Conservation (phyloP, 495 filamentous ascomycete species). For the Trichoderma gamsii region DNA sequence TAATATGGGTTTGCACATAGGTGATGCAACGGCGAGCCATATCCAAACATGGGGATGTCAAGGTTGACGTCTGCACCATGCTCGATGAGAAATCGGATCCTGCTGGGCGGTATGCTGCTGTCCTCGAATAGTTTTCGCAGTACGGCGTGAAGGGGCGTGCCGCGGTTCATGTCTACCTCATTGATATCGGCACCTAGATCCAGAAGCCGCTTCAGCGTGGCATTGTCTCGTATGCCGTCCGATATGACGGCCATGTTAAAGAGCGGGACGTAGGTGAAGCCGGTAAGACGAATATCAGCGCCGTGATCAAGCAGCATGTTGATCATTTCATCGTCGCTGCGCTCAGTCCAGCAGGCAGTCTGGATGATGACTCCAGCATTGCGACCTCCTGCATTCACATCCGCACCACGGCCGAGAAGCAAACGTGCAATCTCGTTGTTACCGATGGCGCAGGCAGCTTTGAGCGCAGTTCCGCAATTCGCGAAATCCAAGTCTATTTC, state of each 20-base stretch:
- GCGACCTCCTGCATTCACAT: not conserved
- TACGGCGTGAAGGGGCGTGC: not conserved
- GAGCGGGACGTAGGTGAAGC: not conserved
- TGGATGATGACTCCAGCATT: not conserved
- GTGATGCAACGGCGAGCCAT: not conserved
- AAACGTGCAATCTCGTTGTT: not conserved
- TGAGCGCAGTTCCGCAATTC: not conserved
- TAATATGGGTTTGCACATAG: not conserved
- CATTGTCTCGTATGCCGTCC: not conserved
- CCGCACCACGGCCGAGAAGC: not conserved
- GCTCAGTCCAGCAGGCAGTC: not conserved
- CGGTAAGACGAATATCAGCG: not conserved
- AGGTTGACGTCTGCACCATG: not conserved
- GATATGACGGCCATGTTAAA: not conserved
- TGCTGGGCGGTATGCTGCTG: not conserved
- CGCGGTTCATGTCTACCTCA: not conserved
- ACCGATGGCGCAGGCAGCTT: not conserved
- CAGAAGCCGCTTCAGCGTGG: not conserved
- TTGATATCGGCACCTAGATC: not conserved
- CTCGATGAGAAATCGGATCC: not conserved
- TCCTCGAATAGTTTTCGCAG: not conserved
- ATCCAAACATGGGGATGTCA: not conserved
- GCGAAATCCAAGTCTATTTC: not conserved
- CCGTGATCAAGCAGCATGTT: not conserved
- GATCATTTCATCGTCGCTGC: not conserved